These are phyloP conservation scores for Cercospora nicotianae DNA, from an alignment of 2,329 filamentous ascomycete genomes.

Conservation along the genomic window DNA sequence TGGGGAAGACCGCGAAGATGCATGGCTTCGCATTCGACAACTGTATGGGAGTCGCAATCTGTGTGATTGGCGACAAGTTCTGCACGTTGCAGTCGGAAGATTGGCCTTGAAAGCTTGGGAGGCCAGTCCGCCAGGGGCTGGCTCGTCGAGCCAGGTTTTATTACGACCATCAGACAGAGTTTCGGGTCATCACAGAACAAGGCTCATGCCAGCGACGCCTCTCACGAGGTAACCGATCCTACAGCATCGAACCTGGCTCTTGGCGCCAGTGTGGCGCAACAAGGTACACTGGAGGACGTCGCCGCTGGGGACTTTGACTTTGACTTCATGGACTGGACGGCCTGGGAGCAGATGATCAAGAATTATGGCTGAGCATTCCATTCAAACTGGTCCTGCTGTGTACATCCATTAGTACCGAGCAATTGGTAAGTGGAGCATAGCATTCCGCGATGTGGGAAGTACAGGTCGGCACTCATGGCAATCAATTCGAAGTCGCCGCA, in stretches of 20 bases:
- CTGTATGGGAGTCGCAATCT: constrained; percentile 34
- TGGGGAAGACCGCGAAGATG: constrained; percentile 25
- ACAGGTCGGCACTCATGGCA: neutral
- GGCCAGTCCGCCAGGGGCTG: constrained; percentile 19
- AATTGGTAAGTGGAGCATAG: neutral
- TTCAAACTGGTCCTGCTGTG: neutral
- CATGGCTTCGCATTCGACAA: constrained; percentile 48
- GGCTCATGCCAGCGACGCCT: neutral
- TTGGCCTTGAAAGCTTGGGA: constrained; percentile 48
- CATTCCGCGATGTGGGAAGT: neutral
- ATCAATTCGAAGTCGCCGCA: neutral
- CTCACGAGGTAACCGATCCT: neutral
- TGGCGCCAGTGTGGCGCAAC: neutral
- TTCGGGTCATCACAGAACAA: neutral
- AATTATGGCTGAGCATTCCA: neutral
- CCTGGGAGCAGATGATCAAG: neutral
- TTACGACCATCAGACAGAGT: neutral
- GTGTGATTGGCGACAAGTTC: constrained; percentile 32
- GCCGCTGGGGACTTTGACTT: neutral
- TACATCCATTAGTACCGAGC: neutral
- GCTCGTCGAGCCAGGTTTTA: constrained; percentile 22
- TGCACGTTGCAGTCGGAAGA: constrained; percentile 45
- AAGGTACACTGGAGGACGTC: neutral
- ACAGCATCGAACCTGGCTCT: neutral
- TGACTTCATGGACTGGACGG: neutral